phyloP scores from a whole-genome alignment of 164 flowering plant genomes.

The Platanus orientalis region DNA sequence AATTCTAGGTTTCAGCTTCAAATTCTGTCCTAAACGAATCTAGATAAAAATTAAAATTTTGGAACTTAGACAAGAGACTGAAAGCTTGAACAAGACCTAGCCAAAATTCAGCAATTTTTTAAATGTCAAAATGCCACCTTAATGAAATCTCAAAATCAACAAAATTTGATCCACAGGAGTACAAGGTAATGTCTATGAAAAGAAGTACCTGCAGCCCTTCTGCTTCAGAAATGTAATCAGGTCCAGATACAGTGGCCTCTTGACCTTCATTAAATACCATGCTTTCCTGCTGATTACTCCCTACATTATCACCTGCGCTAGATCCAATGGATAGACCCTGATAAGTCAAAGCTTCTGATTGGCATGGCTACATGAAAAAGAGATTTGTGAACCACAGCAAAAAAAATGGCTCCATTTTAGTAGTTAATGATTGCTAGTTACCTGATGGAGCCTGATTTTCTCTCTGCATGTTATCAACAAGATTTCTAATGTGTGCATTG shows the following conservation, averaged over 20 bases:
- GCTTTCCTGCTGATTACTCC: constrained; percentile 15
- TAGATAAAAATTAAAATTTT: too few species aligned
- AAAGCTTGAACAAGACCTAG: too few species aligned
- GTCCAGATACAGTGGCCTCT: constrained; percentile 8
- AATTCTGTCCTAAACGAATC: too few species aligned
- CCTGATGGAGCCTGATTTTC: constrained; percentile 43
- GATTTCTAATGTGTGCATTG: constrained; percentile 38
- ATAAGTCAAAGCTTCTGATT: constrained; percentile 22
- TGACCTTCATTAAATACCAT: constrained; percentile 11
- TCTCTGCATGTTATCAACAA: constrained; percentile 31
- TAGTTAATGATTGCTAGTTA: constrained; percentile 10
- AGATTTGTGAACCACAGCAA: not conserved
- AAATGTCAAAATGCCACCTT: too few species aligned
- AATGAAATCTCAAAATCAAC: too few species aligned
- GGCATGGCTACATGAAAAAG: constrained; percentile 24
- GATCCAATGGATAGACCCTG: constrained; percentile 24
- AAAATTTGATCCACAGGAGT: not conserved
- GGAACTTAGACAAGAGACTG: too few species aligned
- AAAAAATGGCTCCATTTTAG: not conserved
- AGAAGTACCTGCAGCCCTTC: constrained; percentile 24
- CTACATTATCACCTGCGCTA: constrained; percentile 13
- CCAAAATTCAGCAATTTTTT: too few species aligned
- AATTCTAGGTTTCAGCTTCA: too few species aligned
- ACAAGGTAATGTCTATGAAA: not conserved
- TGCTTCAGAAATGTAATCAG: constrained; percentile 12